phyloP scores from a whole-genome alignment of 331 rosid species.

The Prunus yedoensis region DNA sequence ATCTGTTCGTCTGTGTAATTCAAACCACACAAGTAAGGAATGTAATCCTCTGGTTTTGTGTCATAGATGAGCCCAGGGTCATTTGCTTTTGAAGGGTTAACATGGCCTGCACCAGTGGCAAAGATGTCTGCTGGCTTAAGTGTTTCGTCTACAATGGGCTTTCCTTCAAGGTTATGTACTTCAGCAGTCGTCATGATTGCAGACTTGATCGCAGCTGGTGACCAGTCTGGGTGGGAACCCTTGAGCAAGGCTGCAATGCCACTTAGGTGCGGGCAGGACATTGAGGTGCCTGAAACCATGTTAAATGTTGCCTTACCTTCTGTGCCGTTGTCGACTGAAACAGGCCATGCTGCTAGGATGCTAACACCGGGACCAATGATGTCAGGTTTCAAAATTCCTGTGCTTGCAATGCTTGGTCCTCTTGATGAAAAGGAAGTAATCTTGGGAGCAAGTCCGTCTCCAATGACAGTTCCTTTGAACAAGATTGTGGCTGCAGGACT shows the following conservation, averaged over 20 bases:
- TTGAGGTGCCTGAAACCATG: slow-evolving; percentile 68
- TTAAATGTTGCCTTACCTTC: slow-evolving; percentile 35
- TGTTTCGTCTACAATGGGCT: slow-evolving; percentile 48
- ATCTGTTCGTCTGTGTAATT: slow-evolving; percentile 47
- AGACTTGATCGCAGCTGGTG: slow-evolving; percentile 76
- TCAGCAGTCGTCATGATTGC: slow-evolving; percentile 68
- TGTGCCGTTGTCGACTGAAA: slow-evolving; percentile 38
- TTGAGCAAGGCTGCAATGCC: slow-evolving; percentile 71
- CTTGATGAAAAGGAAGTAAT: slow-evolving; percentile 65
- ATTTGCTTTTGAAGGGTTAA: slow-evolving; percentile 59
- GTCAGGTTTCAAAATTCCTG: slow-evolving; percentile 72
- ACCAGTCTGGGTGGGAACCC: slow-evolving; percentile 80
- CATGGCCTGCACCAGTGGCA: slow-evolving; percentile 67
- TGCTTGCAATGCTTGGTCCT: slow-evolving; percentile 59
- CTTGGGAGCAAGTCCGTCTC: slow-evolving; percentile 41
- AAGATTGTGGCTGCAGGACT: slow-evolving; percentile 50
- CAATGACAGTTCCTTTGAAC: slow-evolving; percentile 62
- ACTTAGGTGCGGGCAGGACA: slow-evolving; percentile 80
- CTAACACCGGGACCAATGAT: slow-evolving; percentile 72
- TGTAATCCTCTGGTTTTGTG: slow-evolving; percentile 46
- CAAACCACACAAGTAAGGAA: slow-evolving; percentile 75
- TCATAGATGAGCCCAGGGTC: slow-evolving; percentile 75
- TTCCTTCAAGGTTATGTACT: slow-evolving; percentile 36
- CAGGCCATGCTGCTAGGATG: slow-evolving; percentile 82
- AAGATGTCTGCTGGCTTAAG: slow-evolving; percentile 47